These are phyloP conservation scores for Cercospora zeina DNA, from an alignment of 2,329 filamentous ascomycete genomes.

Conservation along the genomic window DNA sequence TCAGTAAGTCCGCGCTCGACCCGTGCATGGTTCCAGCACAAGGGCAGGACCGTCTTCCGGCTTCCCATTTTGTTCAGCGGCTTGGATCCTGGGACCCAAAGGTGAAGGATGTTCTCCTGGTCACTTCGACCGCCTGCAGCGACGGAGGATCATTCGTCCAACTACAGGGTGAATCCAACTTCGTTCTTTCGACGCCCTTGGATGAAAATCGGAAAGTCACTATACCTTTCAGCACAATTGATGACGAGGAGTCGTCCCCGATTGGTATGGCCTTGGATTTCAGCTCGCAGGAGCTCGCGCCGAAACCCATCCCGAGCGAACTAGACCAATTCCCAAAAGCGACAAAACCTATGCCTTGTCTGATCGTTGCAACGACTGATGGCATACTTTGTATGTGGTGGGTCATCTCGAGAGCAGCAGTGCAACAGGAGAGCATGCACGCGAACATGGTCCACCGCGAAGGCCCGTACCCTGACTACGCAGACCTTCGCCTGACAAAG, in stretches of 20 bases:
- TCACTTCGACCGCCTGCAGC: conserved; percentile 75
- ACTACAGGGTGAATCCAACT: conserved; percentile 7
- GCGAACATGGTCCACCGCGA: conserved; percentile 19
- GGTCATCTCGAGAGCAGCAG: conserved; percentile 85
- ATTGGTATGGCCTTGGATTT: conserved; percentile 78
- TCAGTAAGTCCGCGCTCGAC: conserved; percentile 68
- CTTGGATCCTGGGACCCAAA: conserved; percentile 78
- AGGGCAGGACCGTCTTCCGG: conserved; percentile 59
- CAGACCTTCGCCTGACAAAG: conserved; percentile 14
- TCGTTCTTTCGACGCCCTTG: conserved; percentile 51
- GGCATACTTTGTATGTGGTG: conserved; percentile 86
- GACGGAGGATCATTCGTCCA: conserved; percentile 74
- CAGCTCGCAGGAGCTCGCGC: conserved; percentile 41
- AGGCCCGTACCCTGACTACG: conserved; percentile 15
- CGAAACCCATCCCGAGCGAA: conserved; percentile 48
- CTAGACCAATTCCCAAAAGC: conserved; percentile 73
- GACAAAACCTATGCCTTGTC: conserved; percentile 74
- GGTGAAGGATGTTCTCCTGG: conserved; percentile 76
- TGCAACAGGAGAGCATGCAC: conserved; percentile 57
- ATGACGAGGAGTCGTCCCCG: conserved; percentile 69
- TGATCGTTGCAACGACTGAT: conserved; percentile 85
- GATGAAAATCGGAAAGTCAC: conserved; percentile 74
- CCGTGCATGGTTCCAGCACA: conserved; percentile 63
- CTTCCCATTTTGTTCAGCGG: conserved; percentile 76
- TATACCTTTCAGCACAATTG: conserved; percentile 64